Evolutionary conservation across 2,329 filamentous ascomycete genomes (phyloP), one percentile per base, ranked within the genome.

Genomic region (Helotiales sp.): DNA sequence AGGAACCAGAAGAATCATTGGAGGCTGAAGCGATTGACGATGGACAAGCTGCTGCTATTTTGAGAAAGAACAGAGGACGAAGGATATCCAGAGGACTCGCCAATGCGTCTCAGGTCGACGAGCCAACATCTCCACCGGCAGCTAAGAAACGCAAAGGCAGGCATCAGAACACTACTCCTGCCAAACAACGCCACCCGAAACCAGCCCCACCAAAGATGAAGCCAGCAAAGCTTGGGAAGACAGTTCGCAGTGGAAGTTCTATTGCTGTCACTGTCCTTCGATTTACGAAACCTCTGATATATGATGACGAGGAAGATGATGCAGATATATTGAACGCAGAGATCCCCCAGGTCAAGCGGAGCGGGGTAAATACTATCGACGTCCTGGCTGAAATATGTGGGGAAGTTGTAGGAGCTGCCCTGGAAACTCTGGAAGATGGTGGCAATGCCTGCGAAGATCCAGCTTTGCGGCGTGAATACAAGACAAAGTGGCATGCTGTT

Each of bases 211-310:
- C 47, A 12, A 58, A 60, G n/a, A 19, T 59, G 1, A 60, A 54
- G 22, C 70, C 69, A 17, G 36, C 66, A 3, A 72, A 64, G 27
- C 67, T 64, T 38, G 40, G 31, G 27, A 66, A 64, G 7, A 72
- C 70, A 40, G 51, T 65, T 5, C 67, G 59, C 48, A 54, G 58
- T 50, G 65, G 72, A n/a, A 76, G 85, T 30, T 79, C 74, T 5
- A 76, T 87, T 42, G 79, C 83, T 5, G 77, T 88, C n/a, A 81
- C 77, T 1, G 81, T 87, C 0, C 83, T 87, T 67, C 78, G 85
- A 12, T 84, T 86, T 64, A 82, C 80, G n/a, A 75, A 76, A 52
- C 75, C 75, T 30, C 71, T 68, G n/a, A 71, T 71, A 3, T 71
- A 68, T 17, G 73, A 72, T 12, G 75, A 76, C 3, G 74, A 75